phyloP scores from a whole-genome alignment of 345 rosid species.

The Raphanus raphanistrum region DNA sequence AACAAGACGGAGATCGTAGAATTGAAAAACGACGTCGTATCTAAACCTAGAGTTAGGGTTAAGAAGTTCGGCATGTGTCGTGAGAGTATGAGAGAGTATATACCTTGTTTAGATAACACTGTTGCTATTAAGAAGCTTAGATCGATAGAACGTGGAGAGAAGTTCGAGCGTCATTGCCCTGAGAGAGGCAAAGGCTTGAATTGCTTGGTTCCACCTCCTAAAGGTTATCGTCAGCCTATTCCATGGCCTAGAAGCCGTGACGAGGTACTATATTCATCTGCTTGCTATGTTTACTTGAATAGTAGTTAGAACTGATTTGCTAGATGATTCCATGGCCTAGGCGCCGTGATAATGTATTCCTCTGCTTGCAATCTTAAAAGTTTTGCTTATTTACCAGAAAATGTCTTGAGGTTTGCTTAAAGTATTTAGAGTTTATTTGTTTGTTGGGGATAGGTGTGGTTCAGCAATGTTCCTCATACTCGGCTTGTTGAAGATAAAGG shows the following conservation, averaged over 20 bases:
- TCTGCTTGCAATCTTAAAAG: neutral
- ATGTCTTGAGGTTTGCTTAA: neutral
- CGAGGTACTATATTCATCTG: conserved; percentile 54
- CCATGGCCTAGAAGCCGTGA: conserved; percentile 97
- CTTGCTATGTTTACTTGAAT: neutral
- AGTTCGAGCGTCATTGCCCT: conserved; percentile 93
- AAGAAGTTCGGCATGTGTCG: conserved; percentile 58
- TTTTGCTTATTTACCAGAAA: neutral
- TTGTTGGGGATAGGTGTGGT: conserved; percentile 95
- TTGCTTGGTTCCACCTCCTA: conserved; percentile 87
- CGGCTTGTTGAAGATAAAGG: conserved; percentile 93
- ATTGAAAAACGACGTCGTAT: conserved; percentile 27
- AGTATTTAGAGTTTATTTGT: conserved; percentile 20
- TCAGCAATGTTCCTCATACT: conserved; percentile 79
- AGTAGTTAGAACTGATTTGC: too few species aligned
- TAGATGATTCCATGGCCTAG: conserved; percentile 71
- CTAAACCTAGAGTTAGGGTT: conserved; percentile 36
- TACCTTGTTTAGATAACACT: conserved; percentile 88
- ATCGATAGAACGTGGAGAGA: conserved; percentile 73
- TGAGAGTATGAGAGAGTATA: conserved; percentile 76
- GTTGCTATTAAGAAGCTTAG: conserved; percentile 66
- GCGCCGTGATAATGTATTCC: conserved; percentile 62
- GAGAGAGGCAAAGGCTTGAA: conserved; percentile 58
- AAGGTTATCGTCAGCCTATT: conserved; percentile 69
- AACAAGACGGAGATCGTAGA: conserved; percentile 44